A percentile compares a stretch with the other conserved stretches of the same genome.
These are phyloP conservation scores for Fusarium miscanthi DNA, from an alignment of 2,329 filamentous ascomycete species.

Conservation along the genomic window DNA sequence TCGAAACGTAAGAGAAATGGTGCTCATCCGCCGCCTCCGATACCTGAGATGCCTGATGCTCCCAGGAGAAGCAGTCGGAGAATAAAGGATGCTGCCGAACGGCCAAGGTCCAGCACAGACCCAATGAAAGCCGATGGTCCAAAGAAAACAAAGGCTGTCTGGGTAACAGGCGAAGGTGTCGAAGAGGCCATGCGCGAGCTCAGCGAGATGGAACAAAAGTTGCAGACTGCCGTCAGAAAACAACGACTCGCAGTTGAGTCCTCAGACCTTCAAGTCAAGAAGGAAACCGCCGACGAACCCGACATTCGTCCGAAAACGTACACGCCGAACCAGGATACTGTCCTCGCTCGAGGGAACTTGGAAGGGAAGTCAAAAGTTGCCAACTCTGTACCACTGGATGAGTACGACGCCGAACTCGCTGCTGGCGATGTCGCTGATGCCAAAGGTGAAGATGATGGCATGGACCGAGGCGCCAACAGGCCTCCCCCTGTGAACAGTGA, in stretches of 20 bases:
- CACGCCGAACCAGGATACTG: neutral
- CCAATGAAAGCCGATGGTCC: neutral
- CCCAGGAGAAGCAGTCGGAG: conserved; percentile 45
- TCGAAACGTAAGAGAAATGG: conserved; percentile 53
- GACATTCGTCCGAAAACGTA: conserved; percentile 16
- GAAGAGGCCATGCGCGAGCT: conserved; percentile 58
- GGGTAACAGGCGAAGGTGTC: conserved; percentile 44
- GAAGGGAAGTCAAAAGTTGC: conserved; percentile 5
- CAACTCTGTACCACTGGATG: conserved; percentile 38
- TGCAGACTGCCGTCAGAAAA: conserved; percentile 56
- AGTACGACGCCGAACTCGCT: conserved; percentile 39
- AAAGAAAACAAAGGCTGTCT: conserved; percentile 8
- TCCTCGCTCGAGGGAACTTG: conserved; percentile 10
- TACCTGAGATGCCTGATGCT: conserved; percentile 31
- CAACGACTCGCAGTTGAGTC: conserved; percentile 61
- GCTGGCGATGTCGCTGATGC: conserved; percentile 35
- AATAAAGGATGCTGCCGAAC: conserved; percentile 27
- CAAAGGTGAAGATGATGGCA: conserved; percentile 36
- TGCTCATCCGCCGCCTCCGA: conserved; percentile 35
- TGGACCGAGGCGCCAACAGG: conserved; percentile 59
- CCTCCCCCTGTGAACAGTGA: conserved; percentile 84
- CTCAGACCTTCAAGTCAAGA: conserved; percentile 46
- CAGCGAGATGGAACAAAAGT: conserved; percentile 60
- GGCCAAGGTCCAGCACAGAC: neutral
- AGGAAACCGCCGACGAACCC: neutral